Conservation (phyloP, 805 yeast genomes). For the Candida silvatica region DNA sequence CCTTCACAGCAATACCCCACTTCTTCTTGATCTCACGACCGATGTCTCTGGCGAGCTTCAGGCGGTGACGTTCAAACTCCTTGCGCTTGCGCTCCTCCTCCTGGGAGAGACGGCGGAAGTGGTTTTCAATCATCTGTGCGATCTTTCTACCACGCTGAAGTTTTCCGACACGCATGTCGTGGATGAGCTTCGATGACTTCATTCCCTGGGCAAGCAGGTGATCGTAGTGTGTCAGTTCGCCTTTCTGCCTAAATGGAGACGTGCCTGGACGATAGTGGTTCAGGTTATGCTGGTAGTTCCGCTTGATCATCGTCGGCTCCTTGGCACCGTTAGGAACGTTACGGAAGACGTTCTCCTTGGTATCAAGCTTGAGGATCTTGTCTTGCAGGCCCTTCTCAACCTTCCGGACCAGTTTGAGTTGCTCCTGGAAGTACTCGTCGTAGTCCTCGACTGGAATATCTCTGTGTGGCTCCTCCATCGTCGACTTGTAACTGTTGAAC, state of each 20-base stretch:
- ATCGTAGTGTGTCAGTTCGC: constrained; percentile 52
- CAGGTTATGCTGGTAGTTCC: constrained; percentile 21
- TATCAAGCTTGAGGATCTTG: constrained; percentile 36
- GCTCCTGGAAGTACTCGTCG: constrained; percentile 45
- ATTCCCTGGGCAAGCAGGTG: constrained; percentile 71
- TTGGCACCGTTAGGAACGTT: constrained; percentile 33
- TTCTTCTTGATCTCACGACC: constrained; percentile 80
- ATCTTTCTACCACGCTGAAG: constrained; percentile 62
- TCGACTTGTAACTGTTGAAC: constrained; percentile 43
- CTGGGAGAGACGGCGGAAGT: constrained; percentile 79
- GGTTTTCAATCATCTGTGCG: constrained; percentile 75
- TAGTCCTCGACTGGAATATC: constrained; percentile 56
- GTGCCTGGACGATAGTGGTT: constrained; percentile 26
- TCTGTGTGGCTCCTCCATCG: constrained; percentile 39
- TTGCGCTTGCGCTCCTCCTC: constrained; percentile 77
- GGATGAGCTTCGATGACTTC: constrained; percentile 59
- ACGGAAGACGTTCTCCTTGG: constrained; percentile 34
- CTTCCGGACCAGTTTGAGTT: constrained; percentile 32
- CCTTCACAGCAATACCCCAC: constrained; percentile 87
- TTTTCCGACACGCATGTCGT: constrained; percentile 55
- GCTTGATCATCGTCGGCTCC: constrained; percentile 30
- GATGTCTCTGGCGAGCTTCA: constrained; percentile 69
- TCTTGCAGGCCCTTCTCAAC: constrained; percentile 39
- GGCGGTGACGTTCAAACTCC: constrained; percentile 64
- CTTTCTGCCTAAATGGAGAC: constrained; percentile 30